phyloP scores from a whole-genome alignment of 2,329 filamentous ascomycete genomes.

The Ophioceras dolichostomum region DNA sequence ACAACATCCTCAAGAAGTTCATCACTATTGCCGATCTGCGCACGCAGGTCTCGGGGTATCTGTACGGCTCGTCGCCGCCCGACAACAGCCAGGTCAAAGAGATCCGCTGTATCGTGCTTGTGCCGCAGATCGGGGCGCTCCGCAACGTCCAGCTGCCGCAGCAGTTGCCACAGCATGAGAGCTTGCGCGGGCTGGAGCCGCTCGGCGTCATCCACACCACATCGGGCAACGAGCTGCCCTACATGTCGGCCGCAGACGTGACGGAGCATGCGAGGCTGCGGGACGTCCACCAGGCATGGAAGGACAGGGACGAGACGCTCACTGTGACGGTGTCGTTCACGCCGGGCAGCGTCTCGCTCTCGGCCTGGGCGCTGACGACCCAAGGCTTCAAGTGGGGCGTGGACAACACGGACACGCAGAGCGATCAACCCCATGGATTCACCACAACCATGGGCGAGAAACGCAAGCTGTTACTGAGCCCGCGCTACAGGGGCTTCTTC shows the following conservation, averaged over 20 bases:
- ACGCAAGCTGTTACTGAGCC: slow-evolving; percentile 83
- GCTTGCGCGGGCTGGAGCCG: slow-evolving; percentile 75
- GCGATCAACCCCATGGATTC: slow-evolving; percentile 91
- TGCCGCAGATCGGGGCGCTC: slow-evolving; percentile 89
- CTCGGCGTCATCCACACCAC: slow-evolving; percentile 92
- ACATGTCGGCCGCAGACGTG: slow-evolving; percentile 92
- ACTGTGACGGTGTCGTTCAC: slow-evolving; percentile 96
- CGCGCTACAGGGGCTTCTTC: slow-evolving; percentile 93
- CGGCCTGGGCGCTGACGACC: slow-evolving; percentile 86
- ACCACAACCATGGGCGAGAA: slow-evolving; percentile 87
- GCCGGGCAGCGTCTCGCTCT: slow-evolving; percentile 86
- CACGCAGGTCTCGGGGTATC: slow-evolving; percentile 89
- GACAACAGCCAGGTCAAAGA: slow-evolving; percentile 98
- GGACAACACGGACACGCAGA: slow-evolving; percentile 86
- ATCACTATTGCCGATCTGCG: slow-evolving; percentile 94
- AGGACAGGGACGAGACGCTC: slow-evolving; percentile 54
- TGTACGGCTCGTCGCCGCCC: slow-evolving; percentile 84
- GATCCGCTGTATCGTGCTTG: slow-evolving; percentile 91
- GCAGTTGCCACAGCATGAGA: slow-evolving; percentile 83
- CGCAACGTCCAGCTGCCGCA: slow-evolving; percentile 86
- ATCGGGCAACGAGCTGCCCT: slow-evolving; percentile 86
- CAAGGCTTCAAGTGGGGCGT: slow-evolving; percentile 93
- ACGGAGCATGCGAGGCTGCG: slow-evolving; percentile 88
- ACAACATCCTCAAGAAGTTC: slow-evolving; percentile 96
- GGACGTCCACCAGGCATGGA: slow-evolving; percentile 64